phyloP scores from a whole-genome alignment of 345 rosid genomes.

The Geranium brycei region DNA sequence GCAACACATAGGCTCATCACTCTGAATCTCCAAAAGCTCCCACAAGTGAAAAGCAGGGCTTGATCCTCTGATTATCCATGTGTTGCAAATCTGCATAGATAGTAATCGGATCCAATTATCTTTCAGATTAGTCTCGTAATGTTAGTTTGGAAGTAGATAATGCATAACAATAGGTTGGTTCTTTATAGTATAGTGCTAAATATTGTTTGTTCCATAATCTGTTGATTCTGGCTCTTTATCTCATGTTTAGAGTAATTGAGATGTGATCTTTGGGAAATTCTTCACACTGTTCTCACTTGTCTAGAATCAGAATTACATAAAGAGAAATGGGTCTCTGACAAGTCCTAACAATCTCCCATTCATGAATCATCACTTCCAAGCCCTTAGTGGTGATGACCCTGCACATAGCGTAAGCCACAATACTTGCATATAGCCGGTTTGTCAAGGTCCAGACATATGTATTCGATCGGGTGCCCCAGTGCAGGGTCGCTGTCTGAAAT shows the following conservation, averaged over 20 bases:
- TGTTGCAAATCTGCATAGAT: slow-evolving; percentile 1
- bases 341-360: no score
- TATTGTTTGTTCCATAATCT: no score
- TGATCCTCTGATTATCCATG: slow-evolving; percentile 28
- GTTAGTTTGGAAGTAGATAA: background rate
- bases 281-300: no score
- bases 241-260: no score
- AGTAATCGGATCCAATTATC: background rate
- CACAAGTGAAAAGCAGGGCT: slow-evolving; percentile 19
- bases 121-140: background rate
- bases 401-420: slow-evolving; percentile 81
- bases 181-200: no score
- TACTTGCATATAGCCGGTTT: slow-evolving; percentile 93
- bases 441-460: slow-evolving; percentile 74
- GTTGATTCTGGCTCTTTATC: no score
- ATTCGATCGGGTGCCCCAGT: slow-evolving; percentile 92
- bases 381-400: slow-evolving; percentile 74
- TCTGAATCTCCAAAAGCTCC: slow-evolving; percentile 4
- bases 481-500: slow-evolving; percentile 61
- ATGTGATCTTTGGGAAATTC: no score
- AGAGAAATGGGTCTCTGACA: background rate
- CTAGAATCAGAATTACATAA: no score
- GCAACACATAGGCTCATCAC: slow-evolving; percentile 24
- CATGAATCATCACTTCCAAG: background rate
- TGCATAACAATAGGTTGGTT: no score